Evolutionary conservation across 2,329 filamentous ascomycete species (phyloP).

Genomic region (Penicillium verrucosum): DNA sequence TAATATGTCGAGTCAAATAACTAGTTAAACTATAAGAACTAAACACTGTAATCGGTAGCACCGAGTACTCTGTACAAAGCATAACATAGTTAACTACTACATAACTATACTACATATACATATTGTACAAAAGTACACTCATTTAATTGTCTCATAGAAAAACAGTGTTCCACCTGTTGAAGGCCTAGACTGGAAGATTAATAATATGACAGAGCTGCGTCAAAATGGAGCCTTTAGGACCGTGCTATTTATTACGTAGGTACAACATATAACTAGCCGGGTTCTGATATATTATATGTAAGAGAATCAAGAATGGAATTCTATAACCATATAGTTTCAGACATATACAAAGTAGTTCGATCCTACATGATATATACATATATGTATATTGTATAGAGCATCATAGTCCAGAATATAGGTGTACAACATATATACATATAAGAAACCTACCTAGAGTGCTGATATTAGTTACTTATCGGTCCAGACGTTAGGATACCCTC

Average conservation of each 20-base stretch:
- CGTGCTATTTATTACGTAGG: background rate
- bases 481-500: background rate
- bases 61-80: background rate
- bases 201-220: background rate
- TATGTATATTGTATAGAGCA: too few relatives aligned
- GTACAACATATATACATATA: too few relatives aligned
- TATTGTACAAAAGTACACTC: background rate
- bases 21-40: too few relatives aligned
- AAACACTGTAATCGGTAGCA: background rate
- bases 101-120: too few relatives aligned
- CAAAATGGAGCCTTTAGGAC: background rate
- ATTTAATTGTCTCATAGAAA: background rate
- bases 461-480: background rate
- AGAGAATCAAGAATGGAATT: background rate
- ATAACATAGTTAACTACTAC: background rate
- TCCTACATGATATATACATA: too few relatives aligned
- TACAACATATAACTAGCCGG: background rate
- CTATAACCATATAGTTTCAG: background rate
- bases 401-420: background rate
- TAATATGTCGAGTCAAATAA: background rate
- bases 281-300: background rate
- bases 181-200: constrained; percentile 1
- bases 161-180: background rate
- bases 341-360: too few relatives aligned
- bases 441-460: background rate